A percentile compares a stretch with the other conserved stretches of the same genome.
Evolutionary conservation across 805 yeast genomes (phyloP).

Genomic region (Kuraishia borneana): DNA sequence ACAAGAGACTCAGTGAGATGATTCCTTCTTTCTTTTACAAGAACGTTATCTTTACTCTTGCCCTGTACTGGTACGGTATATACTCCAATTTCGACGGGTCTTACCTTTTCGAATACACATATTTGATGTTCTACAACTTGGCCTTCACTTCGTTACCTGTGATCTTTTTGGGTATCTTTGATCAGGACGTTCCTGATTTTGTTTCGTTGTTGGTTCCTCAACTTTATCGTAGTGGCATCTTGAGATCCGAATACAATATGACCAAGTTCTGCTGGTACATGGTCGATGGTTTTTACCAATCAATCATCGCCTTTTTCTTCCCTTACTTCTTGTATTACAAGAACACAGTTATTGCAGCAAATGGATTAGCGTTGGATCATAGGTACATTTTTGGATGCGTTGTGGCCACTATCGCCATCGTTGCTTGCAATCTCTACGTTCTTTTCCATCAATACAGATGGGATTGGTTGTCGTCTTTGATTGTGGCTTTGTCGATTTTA

Average conservation of each 20-base stretch:
- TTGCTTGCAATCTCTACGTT: conserved; percentile 57
- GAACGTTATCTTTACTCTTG: conserved; percentile 63
- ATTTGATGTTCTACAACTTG: conserved; percentile 69
- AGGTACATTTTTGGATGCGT: conserved; percentile 62
- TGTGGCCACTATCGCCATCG: conserved; percentile 56
- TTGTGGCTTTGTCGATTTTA: conserved; percentile 46
- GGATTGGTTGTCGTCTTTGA: conserved; percentile 63
- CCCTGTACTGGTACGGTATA: conserved; percentile 74
- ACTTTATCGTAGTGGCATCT: conserved; percentile 60
- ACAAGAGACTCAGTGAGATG: conserved; percentile 74
- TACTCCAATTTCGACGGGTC: conserved; percentile 70
- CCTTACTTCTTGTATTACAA: conserved; percentile 46
- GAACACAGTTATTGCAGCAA: conserved; percentile 30
- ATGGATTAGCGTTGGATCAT: conserved; percentile 56
- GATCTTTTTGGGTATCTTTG: conserved; percentile 67
- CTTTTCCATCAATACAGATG: conserved; percentile 62
- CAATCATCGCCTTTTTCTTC: conserved; percentile 60
- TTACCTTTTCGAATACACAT: conserved; percentile 69
- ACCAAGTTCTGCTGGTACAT: conserved; percentile 61
- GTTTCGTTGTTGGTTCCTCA: conserved; percentile 68
- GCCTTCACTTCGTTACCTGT: conserved; percentile 78
- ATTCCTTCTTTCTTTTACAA: conserved; percentile 74
- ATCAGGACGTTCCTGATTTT: conserved; percentile 67
- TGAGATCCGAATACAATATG: conserved; percentile 61
- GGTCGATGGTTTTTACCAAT: conserved; percentile 71